Evolutionary conservation across 2,329 filamentous ascomycete species (phyloP).

Genomic region (Colletotrichum australisinense): DNA sequence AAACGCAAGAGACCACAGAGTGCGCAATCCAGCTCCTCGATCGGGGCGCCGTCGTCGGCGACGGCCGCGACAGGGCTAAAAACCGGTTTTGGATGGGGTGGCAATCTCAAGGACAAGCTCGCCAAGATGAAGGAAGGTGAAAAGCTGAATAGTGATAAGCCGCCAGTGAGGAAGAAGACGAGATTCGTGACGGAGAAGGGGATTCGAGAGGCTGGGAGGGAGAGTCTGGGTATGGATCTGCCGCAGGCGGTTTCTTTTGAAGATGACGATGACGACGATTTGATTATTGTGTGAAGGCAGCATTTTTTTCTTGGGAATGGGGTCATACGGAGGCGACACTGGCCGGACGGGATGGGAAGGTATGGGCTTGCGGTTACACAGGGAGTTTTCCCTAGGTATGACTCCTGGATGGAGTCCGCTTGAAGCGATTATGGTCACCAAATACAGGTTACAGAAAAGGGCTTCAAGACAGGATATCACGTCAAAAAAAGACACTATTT

Average conservation of each 20-base stretch:
- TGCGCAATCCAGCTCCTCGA: conserved; percentile 51
- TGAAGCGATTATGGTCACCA: conserved; percentile 6
- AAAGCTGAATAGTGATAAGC: conserved; percentile 48
- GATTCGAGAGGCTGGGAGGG: conserved; percentile 80
- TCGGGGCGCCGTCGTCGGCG: conserved; percentile 30
- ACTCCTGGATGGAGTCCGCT: conserved; percentile 21
- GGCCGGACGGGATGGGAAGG: neutral
- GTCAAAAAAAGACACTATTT: neutral
- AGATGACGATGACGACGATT: conserved; percentile 62
- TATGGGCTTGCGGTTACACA: conserved; percentile 5
- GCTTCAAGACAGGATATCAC: neutral
- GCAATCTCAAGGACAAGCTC: conserved; percentile 65
- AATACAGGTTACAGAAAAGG: conserved; percentile 1
- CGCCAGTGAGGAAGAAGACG: conserved; percentile 76
- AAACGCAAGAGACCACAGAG: conserved; percentile 71
- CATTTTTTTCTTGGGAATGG: conserved; percentile 10
- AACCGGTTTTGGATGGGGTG: conserved; percentile 67
- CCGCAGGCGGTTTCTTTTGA: conserved; percentile 36
- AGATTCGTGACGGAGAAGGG: conserved; percentile 83
- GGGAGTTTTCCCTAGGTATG: neutral
- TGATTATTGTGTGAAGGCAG: conserved; percentile 50
- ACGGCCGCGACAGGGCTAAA: conserved; percentile 38
- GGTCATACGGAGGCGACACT: neutral
- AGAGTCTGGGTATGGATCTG: conserved; percentile 73
- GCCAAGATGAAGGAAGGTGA: conserved; percentile 72